A percentile compares a stretch with the other conserved stretches of the same genome.
Conservation (phyloP, 352 stramenopile genomes). For the Globisporangium apiculatum region DNA sequence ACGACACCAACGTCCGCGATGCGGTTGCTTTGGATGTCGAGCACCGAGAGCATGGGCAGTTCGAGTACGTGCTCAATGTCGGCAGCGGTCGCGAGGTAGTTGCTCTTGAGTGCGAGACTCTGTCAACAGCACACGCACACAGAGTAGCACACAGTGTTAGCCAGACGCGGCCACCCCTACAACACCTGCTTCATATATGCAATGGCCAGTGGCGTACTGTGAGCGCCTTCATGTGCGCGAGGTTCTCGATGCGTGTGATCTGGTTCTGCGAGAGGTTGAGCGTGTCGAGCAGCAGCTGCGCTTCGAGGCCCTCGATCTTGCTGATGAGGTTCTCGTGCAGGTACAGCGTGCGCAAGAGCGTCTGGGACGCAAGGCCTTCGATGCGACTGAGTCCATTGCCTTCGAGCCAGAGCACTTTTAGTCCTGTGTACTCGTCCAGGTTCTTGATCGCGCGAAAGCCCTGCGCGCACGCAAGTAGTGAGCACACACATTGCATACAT, state of each 20-base stretch:
- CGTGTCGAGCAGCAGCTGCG: constrained; percentile 49
- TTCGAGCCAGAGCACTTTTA: constrained; percentile 93
- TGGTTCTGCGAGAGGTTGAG: constrained; percentile 83
- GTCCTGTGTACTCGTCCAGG: constrained; percentile 91
- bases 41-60: constrained; percentile 55
- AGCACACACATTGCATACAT: too few species aligned
- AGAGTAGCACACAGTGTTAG: neutral
- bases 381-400: constrained; percentile 90
- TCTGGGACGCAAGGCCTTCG: constrained; percentile 86
- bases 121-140: constrained; percentile 1
- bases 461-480: constrained; percentile 6
- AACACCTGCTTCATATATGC: neutral
- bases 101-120: constrained; percentile 71
- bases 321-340: constrained; percentile 95
- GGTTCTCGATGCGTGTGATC: constrained; percentile 69
- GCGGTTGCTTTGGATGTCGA: constrained; percentile 82
- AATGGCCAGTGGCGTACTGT: constrained; percentile 26
- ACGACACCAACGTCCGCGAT: constrained; percentile 59
- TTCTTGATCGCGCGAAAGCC: constrained; percentile 92
- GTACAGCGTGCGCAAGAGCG: constrained; percentile 86
- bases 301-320: constrained; percentile 82
- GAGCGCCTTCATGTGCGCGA: constrained; percentile 59
- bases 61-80: constrained; percentile 61
- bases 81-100: constrained; percentile 53
- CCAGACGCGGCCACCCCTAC: too few species aligned